These are phyloP conservation scores for Penicillium concentricum DNA, from an alignment of 2,329 filamentous ascomycete species.

Conservation along the genomic window DNA sequence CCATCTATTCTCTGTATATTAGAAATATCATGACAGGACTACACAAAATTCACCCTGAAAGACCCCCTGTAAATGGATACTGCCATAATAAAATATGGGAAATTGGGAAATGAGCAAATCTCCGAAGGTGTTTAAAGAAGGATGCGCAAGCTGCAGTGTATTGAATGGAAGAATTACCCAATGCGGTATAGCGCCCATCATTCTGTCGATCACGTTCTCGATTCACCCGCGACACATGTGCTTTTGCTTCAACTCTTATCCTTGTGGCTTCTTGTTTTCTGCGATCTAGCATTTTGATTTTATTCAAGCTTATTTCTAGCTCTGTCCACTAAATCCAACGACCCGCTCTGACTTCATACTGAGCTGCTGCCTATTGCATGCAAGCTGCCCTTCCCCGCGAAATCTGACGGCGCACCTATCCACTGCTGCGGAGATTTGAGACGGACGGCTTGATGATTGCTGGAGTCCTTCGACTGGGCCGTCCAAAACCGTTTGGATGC, in stretches of 20 bases:
- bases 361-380: constrained; percentile 28
- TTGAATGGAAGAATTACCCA: constrained; percentile 16
- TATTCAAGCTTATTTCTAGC: background rate
- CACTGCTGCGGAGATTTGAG: constrained; percentile 20
- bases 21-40: constrained; percentile 11
- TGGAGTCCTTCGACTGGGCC: constrained; percentile 33
- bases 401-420: constrained; percentile 27
- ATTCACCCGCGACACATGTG: constrained; percentile 15
- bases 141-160: background rate
- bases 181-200: constrained; percentile 33
- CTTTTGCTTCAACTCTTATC: constrained; percentile 10
- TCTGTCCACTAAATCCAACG: background rate
- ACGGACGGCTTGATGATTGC: constrained; percentile 41
- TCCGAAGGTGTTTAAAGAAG: background rate
- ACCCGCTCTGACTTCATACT: constrained; percentile 1
- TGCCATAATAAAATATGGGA: background rate
- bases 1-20: constrained; percentile 24
- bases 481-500: constrained; percentile 68
- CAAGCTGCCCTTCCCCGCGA: constrained; percentile 33
- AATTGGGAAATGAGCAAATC: background rate
- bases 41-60: background rate
- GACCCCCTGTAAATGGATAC: background rate
- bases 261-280: constrained; percentile 7
- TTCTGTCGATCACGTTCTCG: constrained; percentile 31
- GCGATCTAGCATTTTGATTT: constrained; percentile 8